These are phyloP conservation scores for Populus pruinosa DNA, from an alignment of 345 rosid genomes.

Conservation along the genomic window DNA sequence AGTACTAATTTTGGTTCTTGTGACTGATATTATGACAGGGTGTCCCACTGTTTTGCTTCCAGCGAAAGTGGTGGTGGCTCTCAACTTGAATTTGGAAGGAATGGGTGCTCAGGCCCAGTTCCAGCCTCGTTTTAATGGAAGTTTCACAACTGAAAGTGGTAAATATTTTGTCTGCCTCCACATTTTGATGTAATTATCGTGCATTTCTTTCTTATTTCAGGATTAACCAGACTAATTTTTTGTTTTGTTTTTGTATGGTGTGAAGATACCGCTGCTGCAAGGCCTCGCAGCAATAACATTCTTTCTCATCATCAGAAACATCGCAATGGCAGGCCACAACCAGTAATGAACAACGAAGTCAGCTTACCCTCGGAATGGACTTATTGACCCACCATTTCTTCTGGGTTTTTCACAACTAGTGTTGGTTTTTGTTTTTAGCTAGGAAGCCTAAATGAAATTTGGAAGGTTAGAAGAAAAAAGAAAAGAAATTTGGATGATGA, in stretches of 20 bases:
- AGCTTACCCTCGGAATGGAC: slow-evolving; percentile 74
- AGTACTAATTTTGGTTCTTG: no score
- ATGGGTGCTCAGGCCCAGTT: slow-evolving; percentile 28
- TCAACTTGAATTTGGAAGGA: slow-evolving; percentile 55
- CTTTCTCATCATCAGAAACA: slow-evolving; percentile 22
- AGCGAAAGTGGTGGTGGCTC: slow-evolving; percentile 69
- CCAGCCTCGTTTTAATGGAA: slow-evolving; percentile 31
- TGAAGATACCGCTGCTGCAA: slow-evolving; percentile 21
- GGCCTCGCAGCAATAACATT: slow-evolving; percentile 10
- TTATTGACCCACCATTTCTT: slow-evolving; percentile 30
- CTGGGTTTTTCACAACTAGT: neutral
- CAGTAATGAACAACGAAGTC: slow-evolving; percentile 31
- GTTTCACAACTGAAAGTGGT: neutral
- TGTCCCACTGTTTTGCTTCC: slow-evolving; percentile 68
- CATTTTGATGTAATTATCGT: no score
- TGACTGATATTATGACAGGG: slow-evolving; percentile 10
- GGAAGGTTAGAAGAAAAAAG: no score
- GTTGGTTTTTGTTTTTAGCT: neutral
- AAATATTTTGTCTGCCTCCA: no score
- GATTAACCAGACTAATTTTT: neutral
- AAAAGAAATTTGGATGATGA: neutral
- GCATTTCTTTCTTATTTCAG: no score
- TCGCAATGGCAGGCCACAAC: slow-evolving; percentile 30
- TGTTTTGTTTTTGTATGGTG: neutral
- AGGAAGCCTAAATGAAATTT: slow-evolving; percentile 4